Base-by-base conservation (phyloP, 2,329 filamentous ascomycete genomes). In the Cladophialophora chaetospira region DNA sequence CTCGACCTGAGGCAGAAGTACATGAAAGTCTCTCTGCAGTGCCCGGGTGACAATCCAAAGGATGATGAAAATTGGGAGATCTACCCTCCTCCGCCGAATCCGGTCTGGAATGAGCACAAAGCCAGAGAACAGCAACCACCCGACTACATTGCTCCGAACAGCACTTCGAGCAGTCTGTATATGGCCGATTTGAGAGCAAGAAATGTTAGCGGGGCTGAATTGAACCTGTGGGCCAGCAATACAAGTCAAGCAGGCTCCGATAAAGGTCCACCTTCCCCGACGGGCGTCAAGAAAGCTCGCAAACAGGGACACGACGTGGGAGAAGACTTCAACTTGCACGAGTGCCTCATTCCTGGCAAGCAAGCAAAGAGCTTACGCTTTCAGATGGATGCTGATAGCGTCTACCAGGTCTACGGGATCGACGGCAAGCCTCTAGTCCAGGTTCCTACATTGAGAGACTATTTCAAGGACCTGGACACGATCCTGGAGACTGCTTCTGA, bases 381-480 rank as follows among this genome's bases (percentile, higher is more conserved):
- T 72, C 82, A 82, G 57, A 78, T 97, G 38, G 94, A 97, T 70
- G 82, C 86, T 2, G 88, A 83, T 64, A 89, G 94, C 58, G 90
- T 99, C 3, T 99, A 90, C 70, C 94, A 99, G 70, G 90, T 99
- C 1, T 97, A 91, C 69, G 79, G 82, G 55, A 79, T 86, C 50
- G 77, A 83, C 15, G 82, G 85, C 60, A 79, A 81, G 15, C 91
- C 93, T 0, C 83, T 91, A 13, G 82, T 96, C 47, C 80, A 85
- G 43, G 89, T 97, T n/a, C 94, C 94, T 0, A 96, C 90, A 4
- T 84, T 97, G 67, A 85, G 92, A 67, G 93, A 99, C 68, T 99
- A 92, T 68, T 99, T 97, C 72, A 89, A 96, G 79, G 93, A 97
- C 69, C 78, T 99, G 23, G 94, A 99, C 69, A 81, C 86, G 19